These are phyloP conservation scores for Sclerotinia borealis DNA, from an alignment of 2,329 filamentous ascomycete species.

Conservation along the genomic window DNA sequence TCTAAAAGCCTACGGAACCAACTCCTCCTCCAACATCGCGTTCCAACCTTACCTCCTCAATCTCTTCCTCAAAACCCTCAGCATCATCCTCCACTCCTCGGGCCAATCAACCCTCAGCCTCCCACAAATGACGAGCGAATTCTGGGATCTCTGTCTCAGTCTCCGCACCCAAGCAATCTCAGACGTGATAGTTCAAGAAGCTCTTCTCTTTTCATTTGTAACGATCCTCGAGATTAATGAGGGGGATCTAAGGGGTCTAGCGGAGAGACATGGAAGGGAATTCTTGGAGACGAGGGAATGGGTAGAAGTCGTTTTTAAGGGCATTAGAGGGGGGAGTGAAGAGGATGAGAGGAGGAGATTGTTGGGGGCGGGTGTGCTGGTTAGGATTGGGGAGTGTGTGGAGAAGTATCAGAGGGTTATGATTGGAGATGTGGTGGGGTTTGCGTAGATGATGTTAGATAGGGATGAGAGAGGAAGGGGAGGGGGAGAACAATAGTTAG, in stretches of 20 bases:
- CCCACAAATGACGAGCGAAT: constrained; percentile 73
- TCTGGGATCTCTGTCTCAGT: constrained; percentile 75
- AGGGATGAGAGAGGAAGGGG: background rate
- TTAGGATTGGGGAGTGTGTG: constrained; percentile 73
- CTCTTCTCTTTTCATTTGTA: constrained; percentile 72
- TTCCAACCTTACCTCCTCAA: constrained; percentile 70
- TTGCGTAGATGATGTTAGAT: background rate
- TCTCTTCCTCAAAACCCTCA: constrained; percentile 79
- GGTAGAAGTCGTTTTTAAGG: constrained; percentile 71
- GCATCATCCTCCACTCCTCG: constrained; percentile 73
- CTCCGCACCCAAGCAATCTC: constrained; percentile 55
- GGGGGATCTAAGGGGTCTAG: constrained; percentile 60
- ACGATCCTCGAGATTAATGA: constrained; percentile 78
- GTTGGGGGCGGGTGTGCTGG: constrained; percentile 68
- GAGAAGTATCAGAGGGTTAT: constrained; percentile 74
- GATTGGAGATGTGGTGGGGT: constrained; percentile 55
- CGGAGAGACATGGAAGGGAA: constrained; percentile 66
- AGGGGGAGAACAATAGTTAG: no score
- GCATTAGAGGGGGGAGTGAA: constrained; percentile 37
- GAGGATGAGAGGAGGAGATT: constrained; percentile 78
- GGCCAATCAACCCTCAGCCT: constrained; percentile 73
- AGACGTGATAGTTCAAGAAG: constrained; percentile 63
- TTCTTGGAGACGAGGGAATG: constrained; percentile 84
- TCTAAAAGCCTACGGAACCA: constrained; percentile 45
- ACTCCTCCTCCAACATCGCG: constrained; percentile 50